Evolutionary conservation across 148 eudicot genomes (phyloP), one percentile per base, ranked within the genome.

Genomic region (Spergularia marina): DNA sequence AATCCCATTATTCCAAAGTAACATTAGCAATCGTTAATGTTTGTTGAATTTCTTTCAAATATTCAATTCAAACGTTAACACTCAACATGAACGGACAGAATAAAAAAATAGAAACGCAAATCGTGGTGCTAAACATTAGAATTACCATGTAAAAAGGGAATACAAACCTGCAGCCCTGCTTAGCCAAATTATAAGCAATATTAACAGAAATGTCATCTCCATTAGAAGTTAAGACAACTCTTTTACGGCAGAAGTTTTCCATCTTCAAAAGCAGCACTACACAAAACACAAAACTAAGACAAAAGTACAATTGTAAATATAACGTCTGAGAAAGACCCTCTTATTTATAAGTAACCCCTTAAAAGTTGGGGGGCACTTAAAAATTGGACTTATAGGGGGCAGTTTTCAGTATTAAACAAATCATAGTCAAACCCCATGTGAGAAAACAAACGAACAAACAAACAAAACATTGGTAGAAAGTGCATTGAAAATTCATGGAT

Each of bases 151-250:
- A 54, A 75, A 25, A 57, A n/a, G 44, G 17, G 53, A 57, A 52
- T 14, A 36, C 69, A 68, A 78, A 94, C 98, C 93, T 84, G 93
- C 97, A 94, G 74, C 97, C 96, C 34, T 83, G 90, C 79, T 90
- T 85, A 23, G 86, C 95, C 84, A 94, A 72, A 78, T 78, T 82
- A 74, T 34, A 80, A 30, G 93, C 96, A 61, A 94, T 81, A 79
- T 82, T 87, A 23, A 76, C 59, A 68, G 97, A 94, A 70, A 90
- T 78, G 52, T 87, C 89, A 70, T 94, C 98, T 17, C 91, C 97
- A 83, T 81, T 87, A 54, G 91, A 90, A 57, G 97, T 91, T 39
- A 94, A 82, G 83, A 94, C 72, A 53, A 94, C 90, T 74, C 83
- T 91, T 82, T 89, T 91, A 34, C 76, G 79, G 51, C 18, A 57